Percentiles rank a stretch among this genome's conserved stretches.
Conservation (phyloP, 2,329 filamentous ascomycete genomes). For the Davidsoniella virescens region DNA sequence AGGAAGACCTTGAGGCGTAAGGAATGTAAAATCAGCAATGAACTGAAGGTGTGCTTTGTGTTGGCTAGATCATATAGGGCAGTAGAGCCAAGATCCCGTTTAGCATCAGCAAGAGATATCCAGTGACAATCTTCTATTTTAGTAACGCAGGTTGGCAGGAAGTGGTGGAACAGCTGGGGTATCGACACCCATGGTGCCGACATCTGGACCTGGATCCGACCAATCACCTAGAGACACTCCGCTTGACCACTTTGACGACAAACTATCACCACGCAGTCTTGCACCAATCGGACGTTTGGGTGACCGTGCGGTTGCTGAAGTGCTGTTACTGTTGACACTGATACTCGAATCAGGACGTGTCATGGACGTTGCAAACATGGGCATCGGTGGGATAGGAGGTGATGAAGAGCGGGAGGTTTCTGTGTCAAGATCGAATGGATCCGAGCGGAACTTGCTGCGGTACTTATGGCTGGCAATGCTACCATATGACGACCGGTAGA, state of each 20-base stretch:
- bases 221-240: conserved; percentile 29
- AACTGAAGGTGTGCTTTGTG: too few species aligned
- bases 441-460: conserved; percentile 43
- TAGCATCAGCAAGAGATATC: neutral
- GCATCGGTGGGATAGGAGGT: conserved; percentile 14
- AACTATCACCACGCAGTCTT: conserved; percentile 25
- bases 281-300: conserved; percentile 18
- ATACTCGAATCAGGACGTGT: conserved; percentile 15
- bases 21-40: too few species aligned
- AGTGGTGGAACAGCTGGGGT: conserved; percentile 1
- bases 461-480: conserved; percentile 28
- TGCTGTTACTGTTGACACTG: conserved; percentile 17
- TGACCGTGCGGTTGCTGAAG: conserved; percentile 27
- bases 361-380: conserved; percentile 14
- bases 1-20: too few species aligned
- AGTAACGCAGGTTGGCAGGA: neutral
- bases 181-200: conserved; percentile 23
- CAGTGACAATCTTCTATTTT: too few species aligned
- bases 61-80: too few species aligned
- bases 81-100: neutral
- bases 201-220: conserved; percentile 38
- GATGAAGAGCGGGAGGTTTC: conserved; percentile 15
- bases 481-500: conserved; percentile 26
- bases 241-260: conserved; percentile 28
- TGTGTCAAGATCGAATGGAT: conserved; percentile 47